phyloP scores from a whole-genome alignment of 306 rosid genomes.

The Prunus mume region DNA sequence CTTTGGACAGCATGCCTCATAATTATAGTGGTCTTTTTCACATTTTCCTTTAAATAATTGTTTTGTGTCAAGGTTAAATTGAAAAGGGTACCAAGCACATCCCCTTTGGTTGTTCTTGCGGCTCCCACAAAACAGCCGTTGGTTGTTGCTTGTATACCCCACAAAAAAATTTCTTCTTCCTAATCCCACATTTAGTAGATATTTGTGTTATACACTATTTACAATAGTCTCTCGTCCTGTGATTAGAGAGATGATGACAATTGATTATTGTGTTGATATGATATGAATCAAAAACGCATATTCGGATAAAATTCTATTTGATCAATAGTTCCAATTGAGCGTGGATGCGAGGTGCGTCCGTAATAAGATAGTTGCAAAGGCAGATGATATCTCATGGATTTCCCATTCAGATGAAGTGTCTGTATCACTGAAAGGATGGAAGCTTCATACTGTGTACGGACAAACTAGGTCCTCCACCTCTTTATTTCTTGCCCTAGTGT shows the following conservation, averaged over 20 bases:
- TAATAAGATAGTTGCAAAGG: slow-evolving; percentile 8
- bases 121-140: slow-evolving; percentile 37
- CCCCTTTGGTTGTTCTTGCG: slow-evolving; percentile 36
- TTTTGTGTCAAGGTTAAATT: neutral
- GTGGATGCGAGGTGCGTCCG: neutral
- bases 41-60: neutral
- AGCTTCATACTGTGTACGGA: slow-evolving; percentile 43
- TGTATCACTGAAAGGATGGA: slow-evolving; percentile 36
- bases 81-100: slow-evolving; percentile 36
- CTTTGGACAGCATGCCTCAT: slow-evolving; percentile 37
- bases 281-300: too few species aligned
- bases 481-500: slow-evolving; percentile 30
- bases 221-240: neutral
- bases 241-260: too few species aligned
- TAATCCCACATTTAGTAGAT: neutral
- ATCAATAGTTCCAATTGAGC: too few species aligned
- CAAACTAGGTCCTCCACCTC: slow-evolving; percentile 7
- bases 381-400: slow-evolving; percentile 16
- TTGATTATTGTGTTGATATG: too few species aligned
- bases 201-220: neutral
- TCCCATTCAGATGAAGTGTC: slow-evolving; percentile 40
- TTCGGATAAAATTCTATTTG: too few species aligned
- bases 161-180: neutral
- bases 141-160: slow-evolving; percentile 32
- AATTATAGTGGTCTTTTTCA: slow-evolving; percentile 19